These are phyloP conservation scores for Abortiporus biennis DNA, from an alignment of 1,284 basidiomycete genomes.

Conservation along the genomic window DNA sequence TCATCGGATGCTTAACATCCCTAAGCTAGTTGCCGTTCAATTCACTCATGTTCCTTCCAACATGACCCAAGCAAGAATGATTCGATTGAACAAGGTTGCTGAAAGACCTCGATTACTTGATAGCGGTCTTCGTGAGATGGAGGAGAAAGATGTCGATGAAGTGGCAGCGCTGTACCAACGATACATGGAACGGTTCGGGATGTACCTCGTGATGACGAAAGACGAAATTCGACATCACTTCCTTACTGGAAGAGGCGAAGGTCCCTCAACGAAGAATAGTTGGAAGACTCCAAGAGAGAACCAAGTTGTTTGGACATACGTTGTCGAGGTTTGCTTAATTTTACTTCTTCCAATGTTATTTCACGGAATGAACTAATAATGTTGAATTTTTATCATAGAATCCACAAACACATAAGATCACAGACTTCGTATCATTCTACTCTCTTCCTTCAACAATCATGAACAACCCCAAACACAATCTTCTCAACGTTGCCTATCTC, in stretches of 20 bases:
- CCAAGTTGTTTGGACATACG: slow-evolving; percentile 96
- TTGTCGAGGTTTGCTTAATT: slow-evolving; percentile 72
- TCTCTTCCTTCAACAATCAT: slow-evolving; percentile 92
- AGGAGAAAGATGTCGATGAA: slow-evolving; percentile 67
- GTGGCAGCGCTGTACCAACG: slow-evolving; percentile 72
- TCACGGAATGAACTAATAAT: neutral
- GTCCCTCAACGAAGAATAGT: slow-evolving; percentile 28
- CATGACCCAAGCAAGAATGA: slow-evolving; percentile 85
- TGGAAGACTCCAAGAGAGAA: slow-evolving; percentile 50
- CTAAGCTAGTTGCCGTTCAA: slow-evolving; percentile 87
- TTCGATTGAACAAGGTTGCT: slow-evolving; percentile 67
- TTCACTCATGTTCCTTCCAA: slow-evolving; percentile 86
- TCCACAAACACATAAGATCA: slow-evolving; percentile 76
- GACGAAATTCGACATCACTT: slow-evolving; percentile 89
- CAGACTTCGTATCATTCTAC: slow-evolving; percentile 97
- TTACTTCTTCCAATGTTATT: neutral
- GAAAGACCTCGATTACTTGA: slow-evolving; percentile 37
- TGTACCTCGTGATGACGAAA: slow-evolving; percentile 72
- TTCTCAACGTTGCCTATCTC: slow-evolving; percentile 87
- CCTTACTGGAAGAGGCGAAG: slow-evolving; percentile 76
- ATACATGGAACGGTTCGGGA: slow-evolving; percentile 86
- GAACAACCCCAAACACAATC: slow-evolving; percentile 50
- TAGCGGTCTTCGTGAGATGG: slow-evolving; percentile 83
- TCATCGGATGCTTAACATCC: slow-evolving; percentile 90
- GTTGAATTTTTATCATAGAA: slow-evolving; percentile 44